These are phyloP conservation scores for Histomonas meleagridis DNA, from an alignment of 208 protist genomes.

Conservation along the genomic window DNA sequence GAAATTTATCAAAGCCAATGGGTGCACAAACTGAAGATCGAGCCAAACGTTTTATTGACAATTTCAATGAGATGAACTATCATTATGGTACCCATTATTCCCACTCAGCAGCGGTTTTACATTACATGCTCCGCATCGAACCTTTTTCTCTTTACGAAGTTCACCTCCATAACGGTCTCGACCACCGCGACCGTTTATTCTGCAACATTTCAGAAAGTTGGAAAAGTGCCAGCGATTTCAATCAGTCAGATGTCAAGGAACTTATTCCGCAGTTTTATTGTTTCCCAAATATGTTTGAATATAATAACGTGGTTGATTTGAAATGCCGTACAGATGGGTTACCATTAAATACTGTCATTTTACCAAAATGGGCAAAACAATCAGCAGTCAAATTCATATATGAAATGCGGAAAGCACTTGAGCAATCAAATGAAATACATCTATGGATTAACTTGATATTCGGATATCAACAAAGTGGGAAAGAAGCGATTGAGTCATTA, in stretches of 20 bases:
- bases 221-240: neutral
- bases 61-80: neutral
- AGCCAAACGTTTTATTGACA: neutral
- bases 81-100: neutral
- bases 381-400: neutral
- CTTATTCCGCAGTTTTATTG: neutral
- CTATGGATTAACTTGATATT: neutral
- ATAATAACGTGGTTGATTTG: neutral
- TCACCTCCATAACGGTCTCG: neutral
- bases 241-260: neutral
- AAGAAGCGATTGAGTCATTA: neutral
- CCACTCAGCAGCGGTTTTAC: neutral
- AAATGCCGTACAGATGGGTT: neutral
- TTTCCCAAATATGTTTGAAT: neutral
- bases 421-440: neutral
- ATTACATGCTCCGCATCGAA: neutral
- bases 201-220: neutral
- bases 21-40: neutral
- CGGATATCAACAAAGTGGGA: neutral
- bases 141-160: neutral
- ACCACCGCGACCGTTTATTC: neutral
- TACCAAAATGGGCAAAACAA: neutral
- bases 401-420: neutral
- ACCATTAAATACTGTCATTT: neutral
- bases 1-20: slow-evolving; percentile 1